Evolutionary conservation across 2,329 filamentous ascomycete genomes (phyloP), one percentile per base, ranked within the genome.

Genomic region (Akanthomyces uredinophilus): DNA sequence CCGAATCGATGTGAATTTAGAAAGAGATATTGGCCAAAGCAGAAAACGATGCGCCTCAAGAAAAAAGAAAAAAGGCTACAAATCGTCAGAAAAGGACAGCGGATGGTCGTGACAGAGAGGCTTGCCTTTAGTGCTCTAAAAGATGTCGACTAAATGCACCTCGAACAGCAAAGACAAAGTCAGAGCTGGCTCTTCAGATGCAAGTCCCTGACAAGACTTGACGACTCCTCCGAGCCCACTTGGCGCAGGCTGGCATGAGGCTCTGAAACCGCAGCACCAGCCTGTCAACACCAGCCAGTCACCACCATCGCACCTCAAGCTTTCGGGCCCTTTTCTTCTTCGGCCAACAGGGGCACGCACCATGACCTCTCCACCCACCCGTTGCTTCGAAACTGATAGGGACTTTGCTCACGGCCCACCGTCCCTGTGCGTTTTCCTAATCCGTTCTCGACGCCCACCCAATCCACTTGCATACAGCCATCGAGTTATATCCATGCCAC

Each of bases 181-280:
- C 4, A 35, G 4, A 35, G 32, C 27, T 35, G 32, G 7, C 32
- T 6, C 7, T 35, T 35, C 2, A 35, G 32, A 35, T 35, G 32
- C 32, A 35, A 8, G 7, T 35, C 32, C 32, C 32, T 35, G 27
- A 29, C 27, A 6, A 2, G 27, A 29, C 32, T 11, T 35, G 32
- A 35, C 32, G 32, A 10, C 32, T 11, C 32, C 32, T 35, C 4
- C 29, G 29, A 59, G 24, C 57, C 57, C 47, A 60, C 47, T 60
- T 60, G 37, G 57, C 27, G 29, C 37, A 18, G 2, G n/a, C n/a
- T 60, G 55, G 44, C 58, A 49, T 32, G 51, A 55, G 59, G 24
- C 59, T 61, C 51, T 61, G 59, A 61, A 61, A 61, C 59, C 44
- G 14, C 22, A 51, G 24, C 39, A 20, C 24, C 51, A 56, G 32